Base-by-base conservation (phyloP, 192 early-diverging fungal species). In the Coemansia sp. region DNA sequence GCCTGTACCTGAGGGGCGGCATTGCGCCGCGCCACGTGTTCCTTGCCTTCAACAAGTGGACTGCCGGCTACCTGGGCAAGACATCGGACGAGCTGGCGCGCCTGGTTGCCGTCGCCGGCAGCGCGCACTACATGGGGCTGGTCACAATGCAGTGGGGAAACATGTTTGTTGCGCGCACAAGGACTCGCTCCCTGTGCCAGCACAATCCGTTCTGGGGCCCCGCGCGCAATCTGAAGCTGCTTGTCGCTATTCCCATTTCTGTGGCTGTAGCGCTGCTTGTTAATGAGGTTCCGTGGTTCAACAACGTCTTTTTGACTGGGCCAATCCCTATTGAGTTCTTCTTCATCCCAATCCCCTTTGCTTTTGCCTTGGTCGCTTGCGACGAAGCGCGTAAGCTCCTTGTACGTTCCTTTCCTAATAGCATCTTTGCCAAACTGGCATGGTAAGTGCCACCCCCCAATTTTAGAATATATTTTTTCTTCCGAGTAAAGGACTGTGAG, bases 311-410 rank as follows among this genome's bases (percentile, higher is more conserved):
- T 58, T 45, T 72, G 14, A 88, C 86, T 2, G 76, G 72, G 6
- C 51, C 66, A 1, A 85, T 90, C 30, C 90, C 88, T 12, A 71
- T 68, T 1, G 76, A 76, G 77, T 88, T 80, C 70, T 91, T 86
- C 84, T 84, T 88, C 60, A 72, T 89, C 21, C 89, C 89, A 1
- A 63, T 89, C 24, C 76, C 80, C 12, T 84, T 84, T 61, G 87
- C 81, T 4, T 11, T 86, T 10, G 64, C 66, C n/a, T 73, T 91
- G 52, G 33, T 91, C 23, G 41, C 73, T 4, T 66, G 82, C 30
- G 89, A 91, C 58, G 89, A 91, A 68, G 20, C 80, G 18, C 68
- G 89, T 36, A 91, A 91, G 65, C 30, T 73, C 26, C 36, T 75
- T 11, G 87, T 88, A 7, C 69, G 89, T 16, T 18, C 61, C 34